These are phyloP conservation scores for Parafenestella ontariensis DNA, from an alignment of 2,329 filamentous ascomycete genomes.

Conservation along the genomic window DNA sequence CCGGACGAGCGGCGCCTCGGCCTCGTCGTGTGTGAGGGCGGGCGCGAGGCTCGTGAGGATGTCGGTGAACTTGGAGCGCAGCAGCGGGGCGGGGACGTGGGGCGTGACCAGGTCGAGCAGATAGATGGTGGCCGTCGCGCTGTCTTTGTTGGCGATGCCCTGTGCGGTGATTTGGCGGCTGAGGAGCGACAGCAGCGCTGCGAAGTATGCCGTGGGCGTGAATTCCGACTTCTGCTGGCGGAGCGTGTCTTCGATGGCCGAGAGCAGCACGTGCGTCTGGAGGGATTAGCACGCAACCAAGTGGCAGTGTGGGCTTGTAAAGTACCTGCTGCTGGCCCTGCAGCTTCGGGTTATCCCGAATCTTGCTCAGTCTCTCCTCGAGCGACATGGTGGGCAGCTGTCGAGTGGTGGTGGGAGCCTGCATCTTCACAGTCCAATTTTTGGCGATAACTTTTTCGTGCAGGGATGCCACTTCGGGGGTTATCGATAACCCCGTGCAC, in stretches of 20 bases:
- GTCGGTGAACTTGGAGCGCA: constrained; percentile 93
- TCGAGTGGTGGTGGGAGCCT: constrained; percentile 16
- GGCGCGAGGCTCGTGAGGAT: constrained; percentile 88
- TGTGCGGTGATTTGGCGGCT: constrained; percentile 73
- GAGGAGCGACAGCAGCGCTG: constrained; percentile 88
- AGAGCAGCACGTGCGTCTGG: constrained; percentile 83
- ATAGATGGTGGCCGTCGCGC: constrained; percentile 88
- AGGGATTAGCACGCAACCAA: constrained; percentile 19
- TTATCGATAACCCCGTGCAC: constrained; percentile 24
- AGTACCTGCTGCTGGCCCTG: constrained; percentile 91
- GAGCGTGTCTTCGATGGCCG: constrained; percentile 91
- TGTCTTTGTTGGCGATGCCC: constrained; percentile 78
- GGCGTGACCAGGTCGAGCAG: constrained; percentile 92
- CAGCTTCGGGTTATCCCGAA: constrained; percentile 87
- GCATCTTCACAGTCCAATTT: constrained; percentile 10
- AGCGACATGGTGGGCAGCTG: constrained; percentile 61
- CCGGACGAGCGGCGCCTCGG: constrained; percentile 84
- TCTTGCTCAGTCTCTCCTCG: constrained; percentile 94
- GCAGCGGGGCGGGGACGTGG: constrained; percentile 81
- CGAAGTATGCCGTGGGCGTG: constrained; percentile 92
- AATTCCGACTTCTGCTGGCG: constrained; percentile 83
- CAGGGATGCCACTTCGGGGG: constrained; percentile 15
- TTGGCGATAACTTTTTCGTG: constrained; percentile 20
- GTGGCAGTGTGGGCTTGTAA: constrained; percentile 9
- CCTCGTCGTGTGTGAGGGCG: constrained; percentile 77